A percentile compares a stretch with the other conserved stretches of the same genome.
Conservation (phyloP, 164 flowering plant genomes). For the Stephania cephalantha region DNA sequence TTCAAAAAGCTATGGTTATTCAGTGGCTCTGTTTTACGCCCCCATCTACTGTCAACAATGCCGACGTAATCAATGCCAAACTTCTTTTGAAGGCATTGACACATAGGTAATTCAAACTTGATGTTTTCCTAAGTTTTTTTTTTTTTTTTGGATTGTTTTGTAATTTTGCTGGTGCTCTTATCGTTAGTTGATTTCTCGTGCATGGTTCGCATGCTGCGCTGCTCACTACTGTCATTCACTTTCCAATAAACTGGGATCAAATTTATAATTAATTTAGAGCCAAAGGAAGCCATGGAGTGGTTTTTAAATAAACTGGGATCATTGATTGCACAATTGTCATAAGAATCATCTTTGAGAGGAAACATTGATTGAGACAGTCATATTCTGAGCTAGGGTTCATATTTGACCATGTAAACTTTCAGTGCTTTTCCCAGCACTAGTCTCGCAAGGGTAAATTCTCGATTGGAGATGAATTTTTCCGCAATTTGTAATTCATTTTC, state of each 20-base stretch:
- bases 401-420: neutral
- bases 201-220: neutral
- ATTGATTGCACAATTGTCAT: neutral
- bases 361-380: neutral
- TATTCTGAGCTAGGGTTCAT: neutral
- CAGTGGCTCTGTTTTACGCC: conserved; percentile 99
- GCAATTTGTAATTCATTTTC: neutral
- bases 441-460: neutral
- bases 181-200: neutral
- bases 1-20: conserved; percentile 81
- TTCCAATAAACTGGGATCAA: neutral
- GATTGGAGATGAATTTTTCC: neutral
- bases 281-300: neutral
- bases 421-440: neutral
- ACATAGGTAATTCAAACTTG: conserved; percentile 54
- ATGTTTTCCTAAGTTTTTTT: conserved; percentile 1
- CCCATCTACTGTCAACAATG: conserved; percentile 70
- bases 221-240: neutral
- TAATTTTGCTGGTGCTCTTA: neutral
- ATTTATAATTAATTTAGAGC: neutral
- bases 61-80: conserved; percentile 45
- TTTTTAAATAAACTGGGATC: no score
- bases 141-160: neutral
- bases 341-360: neutral
- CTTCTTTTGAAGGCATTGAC: conserved; percentile 71